phyloP scores from a whole-genome alignment of 2,329 filamentous ascomycete species.

The Colletotrichum lentis region DNA sequence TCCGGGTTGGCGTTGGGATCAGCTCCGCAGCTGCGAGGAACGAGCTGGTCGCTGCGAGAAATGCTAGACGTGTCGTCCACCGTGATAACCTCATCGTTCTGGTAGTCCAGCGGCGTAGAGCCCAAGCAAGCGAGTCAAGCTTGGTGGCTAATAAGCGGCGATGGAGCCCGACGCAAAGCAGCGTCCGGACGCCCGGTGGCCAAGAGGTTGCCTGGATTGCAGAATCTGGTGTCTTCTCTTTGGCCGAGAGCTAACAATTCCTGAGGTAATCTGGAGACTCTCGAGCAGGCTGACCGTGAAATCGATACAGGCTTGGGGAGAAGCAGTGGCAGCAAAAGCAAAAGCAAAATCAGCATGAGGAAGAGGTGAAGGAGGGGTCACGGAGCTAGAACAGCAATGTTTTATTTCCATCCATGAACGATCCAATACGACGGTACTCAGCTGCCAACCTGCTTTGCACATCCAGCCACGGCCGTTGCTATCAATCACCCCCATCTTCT shows the following conservation, averaged over 20 bases:
- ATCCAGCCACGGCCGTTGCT: conserved; percentile 4
- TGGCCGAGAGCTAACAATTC: neutral
- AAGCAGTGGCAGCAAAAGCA: neutral
- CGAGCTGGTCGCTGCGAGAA: neutral
- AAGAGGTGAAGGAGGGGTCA: neutral
- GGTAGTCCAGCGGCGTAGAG: neutral
- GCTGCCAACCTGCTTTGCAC: conserved; percentile 1
- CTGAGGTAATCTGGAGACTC: neutral
- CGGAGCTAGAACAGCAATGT: neutral
- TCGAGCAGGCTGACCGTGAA: neutral
- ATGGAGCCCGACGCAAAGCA: neutral
- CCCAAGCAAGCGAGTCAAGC: neutral
- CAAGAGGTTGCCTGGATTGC: neutral
- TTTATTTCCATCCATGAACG: neutral
- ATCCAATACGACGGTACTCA: conserved; percentile 4
- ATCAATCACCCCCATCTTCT: neutral
- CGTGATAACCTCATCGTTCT: conserved; percentile 18
- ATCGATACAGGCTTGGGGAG: neutral
- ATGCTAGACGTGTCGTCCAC: conserved; percentile 8
- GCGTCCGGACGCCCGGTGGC: neutral
- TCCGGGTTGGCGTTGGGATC: conserved; percentile 19
- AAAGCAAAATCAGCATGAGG: neutral
- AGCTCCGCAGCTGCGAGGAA: conserved; percentile 5
- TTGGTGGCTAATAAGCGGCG: neutral
- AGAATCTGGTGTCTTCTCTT: neutral